Evolutionary conservation across 2,329 filamentous ascomycete species (phyloP).

Genomic region (Microsporum ferrugineum): DNA sequence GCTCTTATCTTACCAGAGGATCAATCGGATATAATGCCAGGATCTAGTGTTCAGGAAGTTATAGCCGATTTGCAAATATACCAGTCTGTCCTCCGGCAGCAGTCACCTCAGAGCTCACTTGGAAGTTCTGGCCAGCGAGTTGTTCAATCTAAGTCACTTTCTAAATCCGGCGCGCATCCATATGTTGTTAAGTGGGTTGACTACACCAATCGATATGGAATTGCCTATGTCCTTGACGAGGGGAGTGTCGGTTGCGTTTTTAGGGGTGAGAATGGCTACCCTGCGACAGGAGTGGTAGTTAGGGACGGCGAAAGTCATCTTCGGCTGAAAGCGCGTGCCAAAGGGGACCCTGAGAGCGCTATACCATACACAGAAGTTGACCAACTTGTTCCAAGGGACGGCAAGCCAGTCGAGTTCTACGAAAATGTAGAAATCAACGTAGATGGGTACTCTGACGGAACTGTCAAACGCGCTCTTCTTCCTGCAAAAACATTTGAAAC

Average conservation of each 20-base stretch:
- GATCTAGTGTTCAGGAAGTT: constrained; percentile 31
- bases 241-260: constrained; percentile 41
- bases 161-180: constrained; percentile 28
- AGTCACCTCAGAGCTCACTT: constrained; percentile 8
- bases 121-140: constrained; percentile 12
- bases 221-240: constrained; percentile 42
- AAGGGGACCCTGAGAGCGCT: constrained; percentile 20
- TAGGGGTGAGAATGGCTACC: constrained; percentile 35
- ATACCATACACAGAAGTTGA: constrained; percentile 30
- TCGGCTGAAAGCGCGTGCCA: constrained; percentile 33
- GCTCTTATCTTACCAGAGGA: constrained; percentile 31
- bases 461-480: constrained; percentile 32
- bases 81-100: constrained; percentile 27
- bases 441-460: constrained; percentile 22
- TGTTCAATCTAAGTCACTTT: constrained; percentile 20
- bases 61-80: constrained; percentile 30
- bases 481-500: constrained; percentile 32
- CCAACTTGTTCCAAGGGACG: constrained; percentile 35
- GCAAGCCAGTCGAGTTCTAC: constrained; percentile 38
- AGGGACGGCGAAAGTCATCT: constrained; percentile 38
- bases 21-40: constrained; percentile 26
- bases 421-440: constrained; percentile 32
- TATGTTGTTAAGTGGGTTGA: constrained; percentile 45
- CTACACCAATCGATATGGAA: constrained; percentile 42
- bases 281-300: constrained; percentile 36